Conservation (phyloP, 2,329 filamentous ascomycete genomes). For the Hymenotorrendiella dingleyae region DNA sequence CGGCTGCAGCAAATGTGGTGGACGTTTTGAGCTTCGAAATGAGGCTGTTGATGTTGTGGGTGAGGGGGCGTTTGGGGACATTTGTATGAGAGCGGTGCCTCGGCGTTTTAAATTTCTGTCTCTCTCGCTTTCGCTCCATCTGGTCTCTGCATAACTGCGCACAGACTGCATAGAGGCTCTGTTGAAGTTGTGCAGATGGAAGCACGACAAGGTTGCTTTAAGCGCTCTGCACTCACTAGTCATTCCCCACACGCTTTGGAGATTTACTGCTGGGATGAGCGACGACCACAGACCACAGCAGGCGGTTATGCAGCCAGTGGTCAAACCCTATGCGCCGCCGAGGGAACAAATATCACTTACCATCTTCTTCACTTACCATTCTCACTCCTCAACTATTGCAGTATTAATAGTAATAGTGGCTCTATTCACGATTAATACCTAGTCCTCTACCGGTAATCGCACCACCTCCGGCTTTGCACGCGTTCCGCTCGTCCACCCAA, state of each 20-base stretch:
- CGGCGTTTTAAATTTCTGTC: no score
- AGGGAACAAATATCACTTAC: neutral
- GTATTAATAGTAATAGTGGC: no score
- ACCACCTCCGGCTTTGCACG: neutral
- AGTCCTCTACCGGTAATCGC: neutral
- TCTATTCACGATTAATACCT: no score
- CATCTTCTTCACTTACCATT: no score
- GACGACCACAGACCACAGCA: no score
- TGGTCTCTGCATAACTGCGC: no score
- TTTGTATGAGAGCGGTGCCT: no score
- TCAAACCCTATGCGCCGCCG: neutral
- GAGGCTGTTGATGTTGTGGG: neutral
- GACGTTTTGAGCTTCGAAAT: no score
- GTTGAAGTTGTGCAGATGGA: slow-evolving; percentile 8
- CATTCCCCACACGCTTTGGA: no score
- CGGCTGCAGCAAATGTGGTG: no score
- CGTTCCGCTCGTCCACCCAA: neutral
- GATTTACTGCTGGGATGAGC: slow-evolving; percentile 1
- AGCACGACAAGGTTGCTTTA: slow-evolving; percentile 8
- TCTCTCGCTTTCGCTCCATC: no score
- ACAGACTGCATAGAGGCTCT: slow-evolving; percentile 17
- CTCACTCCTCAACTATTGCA: no score
- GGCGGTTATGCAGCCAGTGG: neutral
- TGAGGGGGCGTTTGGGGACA: neutral
- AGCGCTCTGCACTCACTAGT: slow-evolving; percentile 21